Evolutionary conservation across 306 rosid genomes (phyloP).

Genomic region (Medicago truncatula): MtrunA17r5.0-ANR NC_053042.1:25221501-25222000

Average conservation of each 20-base stretch:
- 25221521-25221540: conserved; percentile 69
- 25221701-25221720: conserved; percentile 44
- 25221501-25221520: conserved; percentile 83
- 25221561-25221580: conserved; percentile 75
- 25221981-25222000: conserved; percentile 76
- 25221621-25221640: conserved; percentile 80
- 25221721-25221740: conserved; percentile 49
- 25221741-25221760: conserved; percentile 49
- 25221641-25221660: conserved; percentile 56
- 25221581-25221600: conserved; percentile 74
- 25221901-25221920: conserved; percentile 63
- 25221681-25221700: conserved; percentile 50
- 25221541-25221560: conserved; percentile 70
- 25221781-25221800: conserved; percentile 59
- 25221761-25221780: conserved; percentile 73
- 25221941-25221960: conserved; percentile 72
- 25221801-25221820: conserved; percentile 83
- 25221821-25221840: conserved; percentile 68
- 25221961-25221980: conserved; percentile 61
- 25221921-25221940: conserved; percentile 67
- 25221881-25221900: conserved; percentile 59
- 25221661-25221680: conserved; percentile 46
- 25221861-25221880: conserved; percentile 60
- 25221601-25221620: conserved; percentile 67
- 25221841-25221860: conserved; percentile 68